Evolutionary conservation across 2,329 filamentous ascomycete species (phyloP).

Genomic region (Gyromitra esculenta): DNA sequence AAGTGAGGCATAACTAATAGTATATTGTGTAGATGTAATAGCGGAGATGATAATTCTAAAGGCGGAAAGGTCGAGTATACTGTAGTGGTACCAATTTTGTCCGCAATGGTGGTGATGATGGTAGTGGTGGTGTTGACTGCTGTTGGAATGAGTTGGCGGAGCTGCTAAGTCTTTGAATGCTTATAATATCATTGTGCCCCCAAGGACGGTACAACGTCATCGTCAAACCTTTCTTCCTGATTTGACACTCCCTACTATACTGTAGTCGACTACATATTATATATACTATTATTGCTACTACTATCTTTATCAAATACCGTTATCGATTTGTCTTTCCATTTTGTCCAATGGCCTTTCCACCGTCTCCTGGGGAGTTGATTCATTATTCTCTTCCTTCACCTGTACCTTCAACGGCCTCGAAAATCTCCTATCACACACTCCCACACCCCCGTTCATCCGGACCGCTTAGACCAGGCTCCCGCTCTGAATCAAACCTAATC

Average conservation of each 20-base stretch:
- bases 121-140: background rate
- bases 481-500: conserved; percentile 50
- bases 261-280: background rate
- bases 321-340: background rate
- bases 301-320: background rate
- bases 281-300: background rate
- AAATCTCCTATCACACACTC: conserved; percentile 34
- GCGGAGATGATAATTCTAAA: background rate
- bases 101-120: background rate
- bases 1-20: conserved; percentile 31
- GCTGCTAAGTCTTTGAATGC: background rate
- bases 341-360: conserved; percentile 23
- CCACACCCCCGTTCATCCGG: conserved; percentile 43
- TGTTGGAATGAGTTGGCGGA: background rate
- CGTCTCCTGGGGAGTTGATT: background rate
- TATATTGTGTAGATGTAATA: background rate
- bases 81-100: background rate
- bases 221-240: background rate
- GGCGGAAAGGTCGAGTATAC: background rate
- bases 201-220: background rate
- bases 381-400: conserved; percentile 20
- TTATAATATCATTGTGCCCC: background rate
- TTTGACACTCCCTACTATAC: background rate
- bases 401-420: conserved; percentile 16
- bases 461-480: conserved; percentile 45